A percentile compares a stretch with the other conserved stretches of the same genome.
phyloP scores from a whole-genome alignment of 192 early-diverging fungal genomes.

The Backusella circina region DNA sequence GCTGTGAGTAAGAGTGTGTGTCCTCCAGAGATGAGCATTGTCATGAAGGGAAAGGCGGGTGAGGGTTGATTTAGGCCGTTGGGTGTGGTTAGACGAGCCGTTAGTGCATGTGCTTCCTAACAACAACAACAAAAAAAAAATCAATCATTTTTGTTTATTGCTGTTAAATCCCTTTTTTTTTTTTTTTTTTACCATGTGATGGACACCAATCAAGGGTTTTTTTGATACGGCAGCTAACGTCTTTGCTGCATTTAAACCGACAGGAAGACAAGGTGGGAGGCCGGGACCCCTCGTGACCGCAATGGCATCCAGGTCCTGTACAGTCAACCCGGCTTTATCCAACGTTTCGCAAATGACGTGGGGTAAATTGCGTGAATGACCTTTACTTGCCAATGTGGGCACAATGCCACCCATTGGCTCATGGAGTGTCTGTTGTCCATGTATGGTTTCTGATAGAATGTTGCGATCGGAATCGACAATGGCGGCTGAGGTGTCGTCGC shows the following conservation, averaged over 20 bases:
- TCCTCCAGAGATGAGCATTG: conserved; percentile 73
- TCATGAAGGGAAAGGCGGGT: conserved; percentile 64
- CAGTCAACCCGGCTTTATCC: conserved; percentile 43
- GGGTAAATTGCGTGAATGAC: conserved; percentile 63
- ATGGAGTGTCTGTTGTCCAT: conserved; percentile 63
- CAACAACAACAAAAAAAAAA: no score
- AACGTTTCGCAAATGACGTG: conserved; percentile 59
- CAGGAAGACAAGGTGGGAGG: conserved; percentile 61
- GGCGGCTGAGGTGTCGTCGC: conserved; percentile 77
- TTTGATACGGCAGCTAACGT: conserved; percentile 61
- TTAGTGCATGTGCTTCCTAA: conserved; percentile 77
- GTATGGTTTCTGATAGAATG: conserved; percentile 59
- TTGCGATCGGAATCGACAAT: conserved; percentile 61
- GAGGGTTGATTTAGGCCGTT: conserved; percentile 19
- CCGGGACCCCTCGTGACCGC: conserved; percentile 80
- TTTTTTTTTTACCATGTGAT: conserved; percentile 60
- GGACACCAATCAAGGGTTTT: conserved; percentile 72
- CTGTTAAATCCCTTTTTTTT: background rate
- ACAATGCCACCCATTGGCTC: conserved; percentile 75
- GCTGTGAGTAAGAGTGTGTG: conserved; percentile 64
- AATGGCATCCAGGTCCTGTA: conserved; percentile 61
- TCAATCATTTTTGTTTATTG: no score
- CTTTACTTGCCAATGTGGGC: conserved; percentile 61
- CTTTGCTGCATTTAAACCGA: conserved; percentile 70
- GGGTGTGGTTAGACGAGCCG: conserved; percentile 59